Percentiles rank a stretch among this genome's conserved stretches.
These are phyloP conservation scores for Monosporascus ibericus DNA, from an alignment of 2,329 filamentous ascomycete genomes.

Conservation along the genomic window DNA sequence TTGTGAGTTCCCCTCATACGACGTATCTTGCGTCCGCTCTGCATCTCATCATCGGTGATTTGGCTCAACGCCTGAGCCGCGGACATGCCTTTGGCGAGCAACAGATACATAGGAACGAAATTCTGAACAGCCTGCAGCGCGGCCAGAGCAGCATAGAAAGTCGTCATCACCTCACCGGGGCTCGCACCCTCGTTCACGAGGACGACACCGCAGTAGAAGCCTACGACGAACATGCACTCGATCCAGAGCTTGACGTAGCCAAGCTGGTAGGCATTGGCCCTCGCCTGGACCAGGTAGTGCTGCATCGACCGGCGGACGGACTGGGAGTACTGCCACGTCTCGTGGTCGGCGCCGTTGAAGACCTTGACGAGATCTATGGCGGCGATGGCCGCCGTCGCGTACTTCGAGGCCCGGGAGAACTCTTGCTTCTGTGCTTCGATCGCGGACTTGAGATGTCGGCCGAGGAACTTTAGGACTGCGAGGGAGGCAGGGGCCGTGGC, in stretches of 20 bases:
- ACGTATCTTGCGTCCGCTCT: constrained; percentile 18
- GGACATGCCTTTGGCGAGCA: constrained; percentile 71
- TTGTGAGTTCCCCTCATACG: constrained; percentile 23
- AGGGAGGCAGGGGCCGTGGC: constrained; percentile 65
- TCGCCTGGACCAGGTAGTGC: constrained; percentile 63
- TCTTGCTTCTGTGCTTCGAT: constrained; percentile 64
- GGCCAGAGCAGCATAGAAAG: constrained; percentile 77
- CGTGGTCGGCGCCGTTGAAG: constrained; percentile 69
- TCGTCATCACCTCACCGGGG: constrained; percentile 67
- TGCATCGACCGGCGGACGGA: constrained; percentile 52
- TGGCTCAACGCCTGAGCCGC: constrained; percentile 59
- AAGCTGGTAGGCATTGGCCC: constrained; percentile 64
- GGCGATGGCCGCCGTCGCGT: constrained; percentile 60
- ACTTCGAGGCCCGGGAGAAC: constrained; percentile 65
- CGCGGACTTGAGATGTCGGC: constrained; percentile 54
- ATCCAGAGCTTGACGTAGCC: constrained; percentile 69
- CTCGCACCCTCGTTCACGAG: constrained; percentile 57
- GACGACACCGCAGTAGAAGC: constrained; percentile 80
- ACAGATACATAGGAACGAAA: constrained; percentile 69
- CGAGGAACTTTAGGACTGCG: constrained; percentile 52
- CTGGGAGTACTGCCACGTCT: constrained; percentile 58
- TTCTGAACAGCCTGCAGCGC: constrained; percentile 70
- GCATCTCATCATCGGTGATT: constrained; percentile 29
- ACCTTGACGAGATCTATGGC: constrained; percentile 83
- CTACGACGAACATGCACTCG: constrained; percentile 74